Percentiles rank a stretch among this genome's conserved stretches.
These are phyloP conservation scores for Halenospora varia DNA, from an alignment of 495 filamentous ascomycete species.

Conservation along the genomic window DNA sequence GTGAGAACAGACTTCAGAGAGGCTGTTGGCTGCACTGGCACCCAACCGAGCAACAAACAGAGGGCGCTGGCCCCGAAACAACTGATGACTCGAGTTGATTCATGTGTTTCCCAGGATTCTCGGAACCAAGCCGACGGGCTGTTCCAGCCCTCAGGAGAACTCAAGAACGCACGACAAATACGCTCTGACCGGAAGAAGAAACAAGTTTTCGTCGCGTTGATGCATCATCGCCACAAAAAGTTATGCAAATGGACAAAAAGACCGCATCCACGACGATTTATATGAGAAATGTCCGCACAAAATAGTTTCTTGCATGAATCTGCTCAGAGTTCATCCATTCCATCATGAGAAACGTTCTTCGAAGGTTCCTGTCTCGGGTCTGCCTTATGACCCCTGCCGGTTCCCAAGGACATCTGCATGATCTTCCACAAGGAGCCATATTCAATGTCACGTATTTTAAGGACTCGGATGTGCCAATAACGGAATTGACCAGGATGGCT, in stretches of 20 bases:
- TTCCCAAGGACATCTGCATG: constrained; percentile 4
- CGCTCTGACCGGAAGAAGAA: constrained; percentile 3
- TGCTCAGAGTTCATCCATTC: neutral
- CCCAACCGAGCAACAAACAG: neutral
- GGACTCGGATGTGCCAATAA: neutral
- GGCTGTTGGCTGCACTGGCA: neutral
- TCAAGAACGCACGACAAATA: neutral
- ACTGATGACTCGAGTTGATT: neutral
- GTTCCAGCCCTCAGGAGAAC: neutral
- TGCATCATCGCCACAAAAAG: neutral
- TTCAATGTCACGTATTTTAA: constrained; percentile 5
- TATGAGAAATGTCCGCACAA: neutral
- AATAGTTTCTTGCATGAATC: neutral
- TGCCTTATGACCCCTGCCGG: neutral
- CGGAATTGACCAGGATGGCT: neutral
- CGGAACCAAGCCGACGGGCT: neutral
- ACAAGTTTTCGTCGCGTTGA: neutral
- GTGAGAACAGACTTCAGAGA: neutral
- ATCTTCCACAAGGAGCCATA: neutral
- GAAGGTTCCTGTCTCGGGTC: neutral
- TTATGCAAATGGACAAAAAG: neutral
- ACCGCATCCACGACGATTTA: neutral
- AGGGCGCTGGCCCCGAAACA: neutral
- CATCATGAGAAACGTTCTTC: neutral
- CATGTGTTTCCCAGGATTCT: neutral